Evolutionary conservation across 257 asterid genomes (phyloP), one percentile per base, ranked within the genome.

Genomic region (Cynanchum wilfordii): DNA sequence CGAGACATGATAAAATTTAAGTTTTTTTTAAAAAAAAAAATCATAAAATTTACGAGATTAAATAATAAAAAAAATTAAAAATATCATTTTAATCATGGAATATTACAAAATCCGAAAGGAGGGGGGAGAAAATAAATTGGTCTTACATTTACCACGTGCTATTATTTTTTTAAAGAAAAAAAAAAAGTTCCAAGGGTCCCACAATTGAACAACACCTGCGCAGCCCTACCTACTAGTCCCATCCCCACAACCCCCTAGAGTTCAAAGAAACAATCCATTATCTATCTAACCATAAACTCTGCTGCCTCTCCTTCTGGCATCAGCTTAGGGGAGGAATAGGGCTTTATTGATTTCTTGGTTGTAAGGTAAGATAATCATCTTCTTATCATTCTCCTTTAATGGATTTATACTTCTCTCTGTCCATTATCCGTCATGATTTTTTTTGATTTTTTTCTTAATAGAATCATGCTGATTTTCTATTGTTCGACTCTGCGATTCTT

Each of bases 61-160:
- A n/a, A n/a, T n/a, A n/a, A n/a, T n/a, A n/a, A n/a, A n/a, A n/a
- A n/a, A n/a, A 33, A 33, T 33, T 36, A 6, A 36, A 36, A 36
- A 36, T 36, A 36, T 33, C 38, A 33, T 33, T 33, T 33, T 3
- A 36, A 36, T 3, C 3, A 36, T 4, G 38, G 5, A 36, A 36
- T 36, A 2, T 36, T 36, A 36, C 0, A 36, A 6, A 36, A 36
- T 36, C 40, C 40, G 40, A 36, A 36, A 36, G 3, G 49, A 44
- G 13, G 49, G 13, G 2, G 9, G 10, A 10, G 1, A 44, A 44
- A 44, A 44, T n/a, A n/a, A n/a, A n/a, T n/a, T 10, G 15, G 52
- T 47, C 5, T 47, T 47, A 47, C 55, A 52, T 10, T 52, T 57
- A 58, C 30, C 69, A 72, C 68, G 69, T 72, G 69, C 59, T 13